These are phyloP conservation scores for Xylariaceae sp. DNA, from an alignment of 2,329 filamentous ascomycete genomes.

Conservation along the genomic window DNA sequence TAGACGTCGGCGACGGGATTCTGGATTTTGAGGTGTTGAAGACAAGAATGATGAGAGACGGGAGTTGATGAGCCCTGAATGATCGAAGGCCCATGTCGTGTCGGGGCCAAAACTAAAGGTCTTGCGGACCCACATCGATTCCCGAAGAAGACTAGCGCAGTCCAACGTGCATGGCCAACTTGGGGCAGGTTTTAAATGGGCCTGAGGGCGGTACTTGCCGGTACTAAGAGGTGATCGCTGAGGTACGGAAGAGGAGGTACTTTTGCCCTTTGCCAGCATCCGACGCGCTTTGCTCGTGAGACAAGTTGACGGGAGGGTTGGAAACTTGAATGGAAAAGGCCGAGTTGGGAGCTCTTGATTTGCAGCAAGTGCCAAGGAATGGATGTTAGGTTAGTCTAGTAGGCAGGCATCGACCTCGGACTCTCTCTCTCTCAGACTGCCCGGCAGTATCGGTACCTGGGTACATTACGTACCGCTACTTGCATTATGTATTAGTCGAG, in stretches of 20 bases:
- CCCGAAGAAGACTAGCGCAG: constrained; percentile 16
- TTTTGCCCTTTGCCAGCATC: too few species aligned
- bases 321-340: too few species aligned
- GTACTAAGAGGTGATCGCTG: too few species aligned
- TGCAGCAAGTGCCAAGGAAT: too few species aligned
- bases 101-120: constrained; percentile 26
- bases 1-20: constrained; percentile 10
- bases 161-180: constrained; percentile 21
- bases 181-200: constrained; percentile 11
- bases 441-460: background rate
- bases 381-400: too few species aligned
- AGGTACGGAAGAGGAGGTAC: too few species aligned
- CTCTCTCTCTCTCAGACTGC: background rate
- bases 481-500: background rate
- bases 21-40: constrained; percentile 24
- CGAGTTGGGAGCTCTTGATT: too few species aligned
- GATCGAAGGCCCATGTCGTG: constrained; percentile 25
- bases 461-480: background rate
- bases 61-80: constrained; percentile 28
- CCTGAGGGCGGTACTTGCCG: too few species aligned
- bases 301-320: too few species aligned
- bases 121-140: constrained; percentile 16
- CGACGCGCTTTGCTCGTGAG: too few species aligned
- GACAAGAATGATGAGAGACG: constrained; percentile 26
- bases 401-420: too few species aligned